Evolutionary conservation across 176 grass and related monocot genomes (phyloP), one percentile per base, ranked within the genome.

Genomic region (Oryza rufipogon): DNA sequence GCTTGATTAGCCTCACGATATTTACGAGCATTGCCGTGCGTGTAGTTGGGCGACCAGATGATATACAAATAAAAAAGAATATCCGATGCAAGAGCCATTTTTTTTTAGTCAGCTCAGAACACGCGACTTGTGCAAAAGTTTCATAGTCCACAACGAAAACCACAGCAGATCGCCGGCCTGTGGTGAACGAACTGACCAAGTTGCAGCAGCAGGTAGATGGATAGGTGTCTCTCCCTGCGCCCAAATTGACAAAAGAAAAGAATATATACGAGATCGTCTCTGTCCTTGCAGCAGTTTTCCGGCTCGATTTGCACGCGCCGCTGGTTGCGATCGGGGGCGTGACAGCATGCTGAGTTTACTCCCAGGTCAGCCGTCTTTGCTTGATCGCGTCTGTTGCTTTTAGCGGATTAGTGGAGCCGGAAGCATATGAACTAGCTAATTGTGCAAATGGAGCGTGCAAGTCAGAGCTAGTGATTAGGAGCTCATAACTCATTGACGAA

Each of bases 261-360:
- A n/a, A 15, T 12, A 38, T 38, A 38, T 38, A 9, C 42, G 4
- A 46, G 44, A 74, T 75, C 10, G 23, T 12, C 22, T 75, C 61
- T 45, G 1, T 22, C 39, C 7, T 26, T 33, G 12, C 42, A 17
- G 33, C 64, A 75, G 78, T 69, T 75, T 86, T 14, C 42, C 44
- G 10, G 60, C 54, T 63, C 77, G 46, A 74, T 17, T 32, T 2
- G 39, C 77, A 32, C 11, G 69, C 76, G 44, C 32, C 33, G 77
- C 70, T 68, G 70, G 77, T 86, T 86, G 75, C 11, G 19, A 0
- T 14, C 20, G 11, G 32, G 44, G 25, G 16, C 36, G 46, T 71
- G 81, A 80, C 76, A 75, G 5, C 82, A 77, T 85, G 71, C 83
- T 81, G 77, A 81, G 42, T 71, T 77, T 16, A 85, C 48, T 44